phyloP scores from a whole-genome alignment of 2,329 filamentous ascomycete species.

The Aureobasidium mangrovei region DNA sequence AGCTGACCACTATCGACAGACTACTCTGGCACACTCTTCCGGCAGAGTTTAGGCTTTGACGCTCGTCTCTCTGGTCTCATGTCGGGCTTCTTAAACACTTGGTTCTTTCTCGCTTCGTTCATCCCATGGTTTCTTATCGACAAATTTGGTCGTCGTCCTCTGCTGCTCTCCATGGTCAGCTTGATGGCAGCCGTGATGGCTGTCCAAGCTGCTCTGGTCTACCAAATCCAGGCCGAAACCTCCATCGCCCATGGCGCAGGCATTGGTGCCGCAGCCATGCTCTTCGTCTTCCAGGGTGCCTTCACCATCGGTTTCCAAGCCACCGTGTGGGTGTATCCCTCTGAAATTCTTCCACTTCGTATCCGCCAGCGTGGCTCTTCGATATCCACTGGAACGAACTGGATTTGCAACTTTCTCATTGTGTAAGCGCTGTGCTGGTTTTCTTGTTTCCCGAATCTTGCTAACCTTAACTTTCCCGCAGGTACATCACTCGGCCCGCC shows the following conservation, averaged over 20 bases:
- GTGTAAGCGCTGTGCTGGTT: neutral
- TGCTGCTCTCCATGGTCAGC: slow-evolving; percentile 44
- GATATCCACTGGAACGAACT: slow-evolving; percentile 27
- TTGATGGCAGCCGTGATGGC: slow-evolving; percentile 58
- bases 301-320: slow-evolving; percentile 54
- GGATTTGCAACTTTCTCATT: slow-evolving; percentile 20
- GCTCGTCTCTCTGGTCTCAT: slow-evolving; percentile 22
- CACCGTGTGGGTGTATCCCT: slow-evolving; percentile 54
- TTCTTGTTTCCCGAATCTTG: neutral
- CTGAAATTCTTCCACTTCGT: slow-evolving; percentile 50
- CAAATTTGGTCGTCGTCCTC: slow-evolving; percentile 43
- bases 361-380: slow-evolving; percentile 26
- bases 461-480: neutral
- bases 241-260: slow-evolving; percentile 21
- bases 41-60: slow-evolving; percentile 21
- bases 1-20: slow-evolving; percentile 13
- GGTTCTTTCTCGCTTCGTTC: slow-evolving; percentile 33
- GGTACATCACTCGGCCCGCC: slow-evolving; percentile 54
- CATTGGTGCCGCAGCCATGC: slow-evolving; percentile 39
- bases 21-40: slow-evolving; percentile 25
- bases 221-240: slow-evolving; percentile 24
- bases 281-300: slow-evolving; percentile 56
- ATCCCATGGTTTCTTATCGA: slow-evolving; percentile 42
- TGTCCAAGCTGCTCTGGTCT: slow-evolving; percentile 40
- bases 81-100: slow-evolving; percentile 30